phyloP scores from a whole-genome alignment of 306 rosid genomes.

The Myrica gale region DNA sequence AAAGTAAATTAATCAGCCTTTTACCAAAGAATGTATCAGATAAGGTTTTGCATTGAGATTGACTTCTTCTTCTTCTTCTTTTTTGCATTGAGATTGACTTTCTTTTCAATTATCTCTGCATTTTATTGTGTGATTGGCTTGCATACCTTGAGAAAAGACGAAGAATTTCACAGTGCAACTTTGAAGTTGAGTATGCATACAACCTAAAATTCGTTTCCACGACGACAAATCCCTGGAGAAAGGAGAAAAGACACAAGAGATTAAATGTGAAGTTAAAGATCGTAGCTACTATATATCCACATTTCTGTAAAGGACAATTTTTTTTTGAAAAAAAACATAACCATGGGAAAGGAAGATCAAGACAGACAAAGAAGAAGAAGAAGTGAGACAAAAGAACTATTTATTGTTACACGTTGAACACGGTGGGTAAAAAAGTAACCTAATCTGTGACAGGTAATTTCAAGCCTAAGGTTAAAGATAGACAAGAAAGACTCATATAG shows the following conservation, averaged over 20 bases:
- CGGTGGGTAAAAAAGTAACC: neutral
- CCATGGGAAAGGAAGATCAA: neutral
- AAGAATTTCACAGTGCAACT: slow-evolving; percentile 87
- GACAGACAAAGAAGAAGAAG: neutral
- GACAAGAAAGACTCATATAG: neutral
- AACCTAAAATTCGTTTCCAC: slow-evolving; percentile 91
- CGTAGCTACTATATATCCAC: neutral
- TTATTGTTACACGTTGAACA: neutral
- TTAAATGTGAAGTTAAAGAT: neutral
- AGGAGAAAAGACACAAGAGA: neutral
- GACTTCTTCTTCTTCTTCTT: too few species aligned
- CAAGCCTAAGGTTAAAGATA: neutral
- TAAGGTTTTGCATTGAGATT: too few species aligned
- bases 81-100: too few species aligned
- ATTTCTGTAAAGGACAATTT: neutral
- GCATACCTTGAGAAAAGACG: slow-evolving; percentile 79
- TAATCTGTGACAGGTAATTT: neutral
- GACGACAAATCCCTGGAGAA: slow-evolving; percentile 64
- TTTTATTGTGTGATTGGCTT: slow-evolving; percentile 1
- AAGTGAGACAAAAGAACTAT: slow-evolving; percentile 9
- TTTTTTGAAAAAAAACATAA: neutral
- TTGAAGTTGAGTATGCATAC: slow-evolving; percentile 90
- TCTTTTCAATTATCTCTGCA: too few species aligned
- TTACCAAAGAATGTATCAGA: too few species aligned
- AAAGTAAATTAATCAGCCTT: too few species aligned